A percentile compares a stretch with the other conserved stretches of the same genome.
These are phyloP conservation scores for Acacia concinna DNA, from an alignment of 331 rosid species.

Conservation along the genomic window DNA sequence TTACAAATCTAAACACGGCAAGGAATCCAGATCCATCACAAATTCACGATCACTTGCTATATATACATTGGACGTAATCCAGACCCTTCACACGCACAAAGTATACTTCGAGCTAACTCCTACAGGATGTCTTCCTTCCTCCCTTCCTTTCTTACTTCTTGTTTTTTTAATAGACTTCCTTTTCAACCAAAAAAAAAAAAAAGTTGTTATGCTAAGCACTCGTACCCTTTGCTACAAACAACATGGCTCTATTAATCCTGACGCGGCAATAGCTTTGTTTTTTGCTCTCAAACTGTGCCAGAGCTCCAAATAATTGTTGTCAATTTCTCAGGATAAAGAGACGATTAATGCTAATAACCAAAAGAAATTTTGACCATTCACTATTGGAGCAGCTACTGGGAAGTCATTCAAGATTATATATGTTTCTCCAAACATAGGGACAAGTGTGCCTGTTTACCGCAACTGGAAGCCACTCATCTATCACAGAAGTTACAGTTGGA, in stretches of 20 bases:
- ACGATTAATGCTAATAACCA: neutral
- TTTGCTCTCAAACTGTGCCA: neutral
- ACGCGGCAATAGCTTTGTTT: neutral
- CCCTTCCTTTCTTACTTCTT: too few species aligned
- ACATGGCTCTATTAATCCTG: neutral
- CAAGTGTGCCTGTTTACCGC: neutral
- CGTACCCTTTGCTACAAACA: neutral
- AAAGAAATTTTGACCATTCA: neutral
- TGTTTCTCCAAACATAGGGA: neutral
- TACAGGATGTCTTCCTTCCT: neutral
- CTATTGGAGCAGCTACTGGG: neutral
- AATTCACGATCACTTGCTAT: too few species aligned
- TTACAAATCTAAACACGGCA: neutral
- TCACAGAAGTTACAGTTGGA: neutral
- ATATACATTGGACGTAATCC: neutral
- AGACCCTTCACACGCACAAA: neutral
- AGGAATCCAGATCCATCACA: neutral
- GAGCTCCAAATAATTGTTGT: neutral
- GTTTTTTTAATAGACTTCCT: neutral
- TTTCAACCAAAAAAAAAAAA: too few species aligned
- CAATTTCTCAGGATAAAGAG: neutral
- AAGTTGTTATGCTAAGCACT: neutral
- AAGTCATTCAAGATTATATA: neutral
- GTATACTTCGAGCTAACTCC: neutral
- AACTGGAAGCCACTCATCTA: slow-evolving; percentile 1